phyloP scores from a whole-genome alignment of 2,329 filamentous ascomycete species.

The Trichoderma atrobrunneum region DNA sequence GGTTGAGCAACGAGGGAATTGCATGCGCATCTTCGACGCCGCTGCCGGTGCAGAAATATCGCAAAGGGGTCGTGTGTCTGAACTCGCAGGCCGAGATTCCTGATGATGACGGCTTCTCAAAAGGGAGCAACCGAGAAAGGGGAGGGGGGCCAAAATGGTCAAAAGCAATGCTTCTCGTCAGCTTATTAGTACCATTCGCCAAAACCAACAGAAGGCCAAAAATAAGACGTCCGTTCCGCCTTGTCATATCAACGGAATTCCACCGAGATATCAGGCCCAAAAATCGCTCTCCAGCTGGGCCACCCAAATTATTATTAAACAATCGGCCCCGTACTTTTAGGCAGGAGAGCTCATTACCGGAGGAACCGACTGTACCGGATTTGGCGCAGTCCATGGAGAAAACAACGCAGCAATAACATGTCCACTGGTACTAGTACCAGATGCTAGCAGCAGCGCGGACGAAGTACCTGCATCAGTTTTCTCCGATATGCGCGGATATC shows the following conservation, averaged over 20 bases:
- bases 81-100: neutral
- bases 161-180: conserved; percentile 4
- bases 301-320: conserved; percentile 5
- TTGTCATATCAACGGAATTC: neutral
- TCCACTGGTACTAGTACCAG: neutral
- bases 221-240: neutral
- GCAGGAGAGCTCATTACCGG: conserved; percentile 18
- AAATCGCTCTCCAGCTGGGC: conserved; percentile 7
- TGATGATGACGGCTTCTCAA: neutral
- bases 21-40: neutral
- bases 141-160: neutral
- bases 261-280: conserved; percentile 5
- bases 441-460: conserved; percentile 3
- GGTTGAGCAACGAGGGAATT: neutral
- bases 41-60: neutral
- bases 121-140: neutral
- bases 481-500: conserved; percentile 17
- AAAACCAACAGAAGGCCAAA: neutral
- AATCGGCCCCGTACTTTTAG: conserved; percentile 8
- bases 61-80: neutral
- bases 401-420: neutral
- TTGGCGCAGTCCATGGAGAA: neutral
- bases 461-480: conserved; percentile 16
- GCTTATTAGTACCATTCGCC: conserved; percentile 8
- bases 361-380: conserved; percentile 10